phyloP scores from a whole-genome alignment of 139 green algal genomes.

The Coelastrella sp. region DNA sequence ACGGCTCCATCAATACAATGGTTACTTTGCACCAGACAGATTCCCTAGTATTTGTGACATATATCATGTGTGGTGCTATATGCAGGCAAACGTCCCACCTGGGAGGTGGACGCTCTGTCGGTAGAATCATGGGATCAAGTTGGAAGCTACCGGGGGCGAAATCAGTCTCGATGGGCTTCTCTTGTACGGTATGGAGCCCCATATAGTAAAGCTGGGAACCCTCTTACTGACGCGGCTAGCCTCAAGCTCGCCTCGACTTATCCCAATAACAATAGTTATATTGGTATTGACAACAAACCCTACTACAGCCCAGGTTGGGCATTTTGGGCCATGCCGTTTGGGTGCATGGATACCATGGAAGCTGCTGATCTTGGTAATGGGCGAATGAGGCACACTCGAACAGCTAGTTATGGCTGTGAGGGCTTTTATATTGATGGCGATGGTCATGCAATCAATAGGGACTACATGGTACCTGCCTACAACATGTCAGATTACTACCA shows the following conservation, averaged over 20 bases:
- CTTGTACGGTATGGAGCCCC: neutral
- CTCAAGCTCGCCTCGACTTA: neutral
- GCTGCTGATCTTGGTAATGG: neutral
- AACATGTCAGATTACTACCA: constrained; percentile 33
- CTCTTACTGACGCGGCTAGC: neutral
- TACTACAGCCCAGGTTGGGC: constrained; percentile 24
- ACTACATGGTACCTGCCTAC: constrained; percentile 28
- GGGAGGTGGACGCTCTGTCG: constrained; percentile 7
- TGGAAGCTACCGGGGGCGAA: neutral
- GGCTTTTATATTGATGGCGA: neutral
- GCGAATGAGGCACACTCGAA: neutral
- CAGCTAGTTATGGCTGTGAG: neutral
- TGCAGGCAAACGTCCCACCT: neutral
- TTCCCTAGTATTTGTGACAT: too few species aligned
- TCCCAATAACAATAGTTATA: neutral
- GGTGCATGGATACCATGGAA: constrained; percentile 12
- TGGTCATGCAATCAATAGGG: constrained; percentile 8
- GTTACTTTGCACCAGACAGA: too few species aligned
- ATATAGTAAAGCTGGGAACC: neutral
- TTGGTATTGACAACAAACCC: neutral
- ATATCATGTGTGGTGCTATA: neutral
- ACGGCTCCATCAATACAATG: neutral
- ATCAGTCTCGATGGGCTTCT: neutral
- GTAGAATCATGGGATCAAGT: neutral
- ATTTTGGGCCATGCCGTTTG: constrained; percentile 25